Percentiles rank a stretch among this genome's conserved stretches.
These are phyloP conservation scores for Phytopythium ostracodes DNA, from an alignment of 352 stramenopile genomes.

Conservation along the genomic window DNA sequence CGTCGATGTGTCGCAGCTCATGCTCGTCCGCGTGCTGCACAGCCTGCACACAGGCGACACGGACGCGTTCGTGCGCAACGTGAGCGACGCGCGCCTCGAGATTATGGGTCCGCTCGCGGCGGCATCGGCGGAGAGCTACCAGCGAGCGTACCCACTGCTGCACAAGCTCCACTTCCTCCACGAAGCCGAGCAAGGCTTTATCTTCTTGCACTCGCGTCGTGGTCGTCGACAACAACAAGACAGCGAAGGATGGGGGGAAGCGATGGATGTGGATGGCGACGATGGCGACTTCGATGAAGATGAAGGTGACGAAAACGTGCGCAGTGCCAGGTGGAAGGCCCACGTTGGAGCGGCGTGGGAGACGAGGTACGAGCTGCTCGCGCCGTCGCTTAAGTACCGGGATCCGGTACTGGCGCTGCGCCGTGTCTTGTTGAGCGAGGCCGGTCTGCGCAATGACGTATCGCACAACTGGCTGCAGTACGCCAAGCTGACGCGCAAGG, in stretches of 20 bases:
- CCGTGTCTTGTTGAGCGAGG: slow-evolving; percentile 70
- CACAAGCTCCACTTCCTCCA: slow-evolving; percentile 77
- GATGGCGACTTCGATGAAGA: background rate
- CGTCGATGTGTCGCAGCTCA: slow-evolving; percentile 68
- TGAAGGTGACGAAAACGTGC: slow-evolving; percentile 8
- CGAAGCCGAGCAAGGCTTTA: slow-evolving; percentile 69
- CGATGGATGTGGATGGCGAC: slow-evolving; percentile 11
- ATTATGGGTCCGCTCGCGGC: slow-evolving; percentile 70
- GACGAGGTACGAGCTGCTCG: slow-evolving; percentile 60
- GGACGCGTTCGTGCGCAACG: slow-evolving; percentile 48
- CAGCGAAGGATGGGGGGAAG: background rate
- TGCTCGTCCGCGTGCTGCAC: slow-evolving; percentile 78
- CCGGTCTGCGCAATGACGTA: slow-evolving; percentile 56
- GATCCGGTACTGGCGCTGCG: slow-evolving; percentile 82
- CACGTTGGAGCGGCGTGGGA: slow-evolving; percentile 59
- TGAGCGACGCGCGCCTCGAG: slow-evolving; percentile 61
- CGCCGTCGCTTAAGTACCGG: slow-evolving; percentile 77
- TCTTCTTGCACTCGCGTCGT: slow-evolving; percentile 34
- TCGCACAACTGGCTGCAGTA: slow-evolving; percentile 82
- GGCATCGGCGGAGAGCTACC: slow-evolving; percentile 71
- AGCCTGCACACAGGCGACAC: slow-evolving; percentile 60
- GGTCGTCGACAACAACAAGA: background rate
- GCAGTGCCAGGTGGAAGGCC: slow-evolving; percentile 39
- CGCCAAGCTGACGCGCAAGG: slow-evolving; percentile 78
- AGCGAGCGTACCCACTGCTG: slow-evolving; percentile 68